Conservation (phyloP, 2,329 filamentous ascomycete genomes). For the Xylariales sp. region DNA sequence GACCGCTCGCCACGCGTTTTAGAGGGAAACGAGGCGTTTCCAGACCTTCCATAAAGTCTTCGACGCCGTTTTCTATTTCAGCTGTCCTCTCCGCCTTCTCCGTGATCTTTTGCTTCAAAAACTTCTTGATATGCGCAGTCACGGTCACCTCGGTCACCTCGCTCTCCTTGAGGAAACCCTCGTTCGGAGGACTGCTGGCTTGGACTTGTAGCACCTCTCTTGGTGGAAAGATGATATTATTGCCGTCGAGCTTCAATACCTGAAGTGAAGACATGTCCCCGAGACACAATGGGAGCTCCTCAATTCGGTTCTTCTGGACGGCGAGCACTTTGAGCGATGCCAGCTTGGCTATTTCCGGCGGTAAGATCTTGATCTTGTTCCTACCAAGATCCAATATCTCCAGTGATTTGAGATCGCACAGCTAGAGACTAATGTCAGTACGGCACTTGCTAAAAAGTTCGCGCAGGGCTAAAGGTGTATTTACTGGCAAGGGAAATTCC, state of each 20-base stretch:
- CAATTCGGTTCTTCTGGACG: constrained; percentile 80
- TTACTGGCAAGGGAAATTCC: constrained; percentile 55
- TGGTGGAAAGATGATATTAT: constrained; percentile 77
- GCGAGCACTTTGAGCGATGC: constrained; percentile 86
- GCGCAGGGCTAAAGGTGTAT: constrained; percentile 15
- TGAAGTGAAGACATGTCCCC: constrained; percentile 88
- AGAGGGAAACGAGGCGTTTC: constrained; percentile 73
- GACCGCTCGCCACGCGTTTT: constrained; percentile 59
- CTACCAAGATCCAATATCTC: constrained; percentile 91
- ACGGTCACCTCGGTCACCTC: constrained; percentile 59
- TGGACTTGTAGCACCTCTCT: constrained; percentile 61
- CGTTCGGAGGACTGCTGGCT: constrained; percentile 50
- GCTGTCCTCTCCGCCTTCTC: constrained; percentile 40
- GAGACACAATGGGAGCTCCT: constrained; percentile 76
- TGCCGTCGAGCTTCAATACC: constrained; percentile 85
- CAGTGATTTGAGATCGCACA: constrained; percentile 79
- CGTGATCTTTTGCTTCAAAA: constrained; percentile 47
- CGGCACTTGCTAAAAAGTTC: constrained; percentile 8
- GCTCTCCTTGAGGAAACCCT: constrained; percentile 53
- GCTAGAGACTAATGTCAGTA: constrained; percentile 41
- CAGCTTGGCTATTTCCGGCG: constrained; percentile 74
- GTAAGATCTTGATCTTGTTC: constrained; percentile 76
- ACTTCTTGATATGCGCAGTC: constrained; percentile 59
- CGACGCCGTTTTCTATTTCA: constrained; percentile 52
- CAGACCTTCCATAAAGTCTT: constrained; percentile 66